Conservation (phyloP, 371 early-diverging fungal genomes). For the Rhizopus microsporus region DNA sequence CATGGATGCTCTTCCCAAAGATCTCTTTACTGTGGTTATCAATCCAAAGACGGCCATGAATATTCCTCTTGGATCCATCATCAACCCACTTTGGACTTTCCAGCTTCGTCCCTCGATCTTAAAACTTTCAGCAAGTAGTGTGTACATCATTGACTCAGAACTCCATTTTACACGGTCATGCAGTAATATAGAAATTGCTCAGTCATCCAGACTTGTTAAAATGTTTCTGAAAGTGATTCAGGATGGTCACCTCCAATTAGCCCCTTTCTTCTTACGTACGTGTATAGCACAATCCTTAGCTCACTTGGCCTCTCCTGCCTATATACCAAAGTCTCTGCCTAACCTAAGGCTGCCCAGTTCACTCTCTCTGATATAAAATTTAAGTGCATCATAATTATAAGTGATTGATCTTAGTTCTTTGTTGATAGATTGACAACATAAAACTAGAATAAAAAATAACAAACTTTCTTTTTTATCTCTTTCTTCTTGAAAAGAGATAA, state of each 20-base stretch:
- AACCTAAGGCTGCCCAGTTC: too few species aligned
- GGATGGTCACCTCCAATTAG: not conserved
- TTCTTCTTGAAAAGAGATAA: too few species aligned
- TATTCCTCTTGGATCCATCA: constrained; percentile 10
- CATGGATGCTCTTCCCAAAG: constrained; percentile 7
- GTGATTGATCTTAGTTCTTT: too few species aligned
- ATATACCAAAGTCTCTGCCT: too few species aligned
- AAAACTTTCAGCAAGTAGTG: not conserved
- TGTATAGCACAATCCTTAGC: not conserved
- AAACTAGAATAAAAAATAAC: too few species aligned
- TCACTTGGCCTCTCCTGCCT: too few species aligned
- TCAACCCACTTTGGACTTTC: not conserved
- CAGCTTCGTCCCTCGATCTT: not conserved
- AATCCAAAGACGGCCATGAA: constrained; percentile 1
- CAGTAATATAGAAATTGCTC: too few species aligned
- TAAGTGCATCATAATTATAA: too few species aligned
- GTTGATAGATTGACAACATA: too few species aligned
- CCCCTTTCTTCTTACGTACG: constrained; percentile 6
- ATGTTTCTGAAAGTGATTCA: not conserved
- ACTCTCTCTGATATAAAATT: too few species aligned
- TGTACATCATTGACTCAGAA: constrained; percentile 6
- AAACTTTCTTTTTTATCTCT: too few species aligned
- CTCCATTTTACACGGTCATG: too few species aligned
- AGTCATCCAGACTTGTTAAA: not conserved
- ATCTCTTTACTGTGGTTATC: not conserved